These are phyloP conservation scores for Eimeria maxima DNA, from an alignment of 169 alveolate species.

Conservation along the genomic window DNA sequence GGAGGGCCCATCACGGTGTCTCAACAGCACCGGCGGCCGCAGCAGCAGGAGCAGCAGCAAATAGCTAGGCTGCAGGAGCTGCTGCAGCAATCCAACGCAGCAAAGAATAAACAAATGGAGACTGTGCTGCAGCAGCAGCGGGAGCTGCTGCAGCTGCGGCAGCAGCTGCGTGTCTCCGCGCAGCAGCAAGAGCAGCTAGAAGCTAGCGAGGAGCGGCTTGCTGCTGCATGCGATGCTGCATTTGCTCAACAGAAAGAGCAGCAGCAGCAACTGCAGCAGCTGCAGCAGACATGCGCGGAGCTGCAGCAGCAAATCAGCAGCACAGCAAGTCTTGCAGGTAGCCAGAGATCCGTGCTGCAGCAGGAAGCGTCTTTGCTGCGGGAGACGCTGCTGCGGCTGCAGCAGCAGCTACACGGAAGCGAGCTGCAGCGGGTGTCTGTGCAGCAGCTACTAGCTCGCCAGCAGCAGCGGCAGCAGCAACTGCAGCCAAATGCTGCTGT, in stretches of 20 bases:
- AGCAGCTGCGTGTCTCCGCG: constrained; percentile 49
- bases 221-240: constrained; percentile 50
- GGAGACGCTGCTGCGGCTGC: constrained; percentile 69
- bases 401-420: constrained; percentile 74
- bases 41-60: constrained; percentile 64
- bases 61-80: constrained; percentile 68
- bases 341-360: constrained; percentile 34
- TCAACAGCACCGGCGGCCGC: constrained; percentile 3
- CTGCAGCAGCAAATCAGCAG: constrained; percentile 66
- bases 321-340: background rate
- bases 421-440: constrained; percentile 50
- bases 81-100: constrained; percentile 65
- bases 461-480: constrained; percentile 85
- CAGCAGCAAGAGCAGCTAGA: constrained; percentile 52
- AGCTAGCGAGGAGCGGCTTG: constrained; percentile 55
- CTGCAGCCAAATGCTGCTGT: background rate
- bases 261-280: constrained; percentile 75
- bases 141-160: constrained; percentile 65
- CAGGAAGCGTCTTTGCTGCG: constrained; percentile 52
- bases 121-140: constrained; percentile 77
- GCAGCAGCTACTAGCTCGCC: constrained; percentile 39
- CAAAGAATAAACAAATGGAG: constrained; percentile 56
- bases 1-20: constrained; percentile 4
- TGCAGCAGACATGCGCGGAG: constrained; percentile 51
- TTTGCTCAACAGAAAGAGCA: constrained; percentile 67